A percentile compares a stretch with the other conserved stretches of the same genome.
phyloP scores from a whole-genome alignment of 169 alveolate species.

The Cystoisospora suis region DNA sequence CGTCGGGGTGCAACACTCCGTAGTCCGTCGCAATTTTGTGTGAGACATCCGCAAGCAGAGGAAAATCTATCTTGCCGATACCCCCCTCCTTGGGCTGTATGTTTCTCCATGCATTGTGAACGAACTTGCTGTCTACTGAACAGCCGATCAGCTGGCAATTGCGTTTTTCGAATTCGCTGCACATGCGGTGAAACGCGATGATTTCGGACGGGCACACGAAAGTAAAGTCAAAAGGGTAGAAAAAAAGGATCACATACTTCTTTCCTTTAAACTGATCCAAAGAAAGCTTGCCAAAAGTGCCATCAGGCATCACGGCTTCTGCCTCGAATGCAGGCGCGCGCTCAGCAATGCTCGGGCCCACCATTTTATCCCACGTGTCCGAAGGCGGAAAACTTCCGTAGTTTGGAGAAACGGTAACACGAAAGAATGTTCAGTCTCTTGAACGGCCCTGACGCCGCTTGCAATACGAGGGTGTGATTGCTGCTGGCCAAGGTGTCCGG shows the following conservation, averaged over 20 bases:
- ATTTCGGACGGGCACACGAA: conserved; percentile 99
- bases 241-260: conserved; percentile 95
- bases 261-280: conserved; percentile 93
- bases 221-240: conserved; percentile 99
- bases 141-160: conserved; percentile 85
- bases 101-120: conserved; percentile 96
- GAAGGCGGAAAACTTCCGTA: not conserved
- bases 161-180: conserved; percentile 91
- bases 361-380: not conserved
- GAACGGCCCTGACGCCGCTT: too few relatives aligned
- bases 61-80: conserved; percentile 90
- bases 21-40: conserved; percentile 90
- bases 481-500: too few relatives aligned
- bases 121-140: conserved; percentile 95
- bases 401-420: too few relatives aligned
- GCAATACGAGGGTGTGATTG: too few relatives aligned
- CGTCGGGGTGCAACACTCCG: conserved; percentile 93
- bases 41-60: conserved; percentile 94
- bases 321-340: conserved; percentile 96
- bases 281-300: conserved; percentile 88
- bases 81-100: conserved; percentile 97
- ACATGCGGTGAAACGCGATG: conserved; percentile 91
- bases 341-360: conserved; percentile 23
- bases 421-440: too few relatives aligned
- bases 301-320: conserved; percentile 93